Evolutionary conservation across 2,329 filamentous ascomycete genomes (phyloP).

Genomic region (Akanthomyces dipterigenus): DNA sequence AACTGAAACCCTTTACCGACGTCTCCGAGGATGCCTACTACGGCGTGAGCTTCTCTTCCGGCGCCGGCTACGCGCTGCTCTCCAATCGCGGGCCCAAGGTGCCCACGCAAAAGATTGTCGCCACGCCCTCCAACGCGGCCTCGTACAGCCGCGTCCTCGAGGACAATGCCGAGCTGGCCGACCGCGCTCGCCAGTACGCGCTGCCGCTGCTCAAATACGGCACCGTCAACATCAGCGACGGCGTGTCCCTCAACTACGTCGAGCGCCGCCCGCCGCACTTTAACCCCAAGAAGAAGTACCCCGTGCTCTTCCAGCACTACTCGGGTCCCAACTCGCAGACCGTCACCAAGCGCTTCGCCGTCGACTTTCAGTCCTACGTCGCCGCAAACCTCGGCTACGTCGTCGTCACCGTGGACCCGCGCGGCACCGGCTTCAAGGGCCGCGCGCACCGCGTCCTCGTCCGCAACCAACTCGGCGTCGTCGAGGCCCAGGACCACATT

Average conservation of each 20-base stretch:
- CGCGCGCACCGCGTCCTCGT: slow-evolving; percentile 76
- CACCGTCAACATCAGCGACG: slow-evolving; percentile 73
- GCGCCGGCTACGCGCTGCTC: slow-evolving; percentile 76
- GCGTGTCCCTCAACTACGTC: slow-evolving; percentile 62
- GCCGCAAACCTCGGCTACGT: slow-evolving; percentile 83
- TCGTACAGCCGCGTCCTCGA: slow-evolving; percentile 68
- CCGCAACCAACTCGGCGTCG: slow-evolving; percentile 75
- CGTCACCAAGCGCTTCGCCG: slow-evolving; percentile 70
- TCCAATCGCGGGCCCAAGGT: slow-evolving; percentile 78
- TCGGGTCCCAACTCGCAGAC: slow-evolving; percentile 89
- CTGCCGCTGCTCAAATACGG: slow-evolving; percentile 78
- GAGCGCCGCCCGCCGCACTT: slow-evolving; percentile 91
- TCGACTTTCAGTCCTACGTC: slow-evolving; percentile 88
- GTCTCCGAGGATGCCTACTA: slow-evolving; percentile 71
- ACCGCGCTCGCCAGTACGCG: slow-evolving; percentile 67
- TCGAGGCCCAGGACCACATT: slow-evolving; percentile 87
- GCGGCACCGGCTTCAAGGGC: slow-evolving; percentile 86
- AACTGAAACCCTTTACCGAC: slow-evolving; percentile 67
- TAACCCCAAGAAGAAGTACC: slow-evolving; percentile 74
- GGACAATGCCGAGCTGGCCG: slow-evolving; percentile 64
- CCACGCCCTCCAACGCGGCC: slow-evolving; percentile 62
- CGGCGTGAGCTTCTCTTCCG: slow-evolving; percentile 72
- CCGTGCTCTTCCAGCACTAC: slow-evolving; percentile 92
- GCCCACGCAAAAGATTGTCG: slow-evolving; percentile 86
- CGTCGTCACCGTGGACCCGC: slow-evolving; percentile 88